These are phyloP conservation scores for Cylindrodendrum hubeiense DNA, from an alignment of 2,329 filamentous ascomycete species.

Conservation along the genomic window DNA sequence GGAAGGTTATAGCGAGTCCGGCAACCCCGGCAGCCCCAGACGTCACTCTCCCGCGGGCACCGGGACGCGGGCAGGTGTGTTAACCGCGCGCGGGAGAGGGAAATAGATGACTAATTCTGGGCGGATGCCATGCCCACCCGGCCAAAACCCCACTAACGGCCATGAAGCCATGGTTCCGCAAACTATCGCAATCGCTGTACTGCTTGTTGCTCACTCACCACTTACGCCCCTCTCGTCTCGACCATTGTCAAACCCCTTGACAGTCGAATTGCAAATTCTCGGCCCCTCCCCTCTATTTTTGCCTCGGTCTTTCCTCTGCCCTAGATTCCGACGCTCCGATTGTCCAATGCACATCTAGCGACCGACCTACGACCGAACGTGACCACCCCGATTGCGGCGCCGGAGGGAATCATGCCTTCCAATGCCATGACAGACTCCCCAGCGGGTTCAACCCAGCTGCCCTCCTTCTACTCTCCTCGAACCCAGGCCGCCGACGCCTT, in stretches of 20 bases:
- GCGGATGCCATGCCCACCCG: conserved; percentile 20
- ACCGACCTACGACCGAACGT: conserved; percentile 19
- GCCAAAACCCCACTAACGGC: conserved; percentile 39
- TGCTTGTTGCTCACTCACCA: conserved; percentile 11
- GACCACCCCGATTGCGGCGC: conserved; percentile 40
- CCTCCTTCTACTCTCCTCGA: conserved; percentile 62
- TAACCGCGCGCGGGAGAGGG: conserved; percentile 35
- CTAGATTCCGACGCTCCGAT: background rate
- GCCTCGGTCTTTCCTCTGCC: background rate
- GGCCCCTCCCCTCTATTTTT: conserved; percentile 3
- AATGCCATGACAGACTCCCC: conserved; percentile 44
- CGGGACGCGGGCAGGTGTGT: background rate
- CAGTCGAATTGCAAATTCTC: conserved; percentile 25
- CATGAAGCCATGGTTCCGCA: conserved; percentile 42
- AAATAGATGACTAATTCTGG: conserved; percentile 40
- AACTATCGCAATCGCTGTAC: conserved; percentile 41
- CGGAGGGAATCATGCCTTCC: conserved; percentile 43
- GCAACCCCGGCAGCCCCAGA: background rate
- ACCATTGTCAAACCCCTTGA: background rate
- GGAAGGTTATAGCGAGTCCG: background rate
- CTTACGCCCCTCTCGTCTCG: background rate
- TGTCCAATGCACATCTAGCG: conserved; percentile 34
- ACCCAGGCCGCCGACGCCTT: conserved; percentile 45
- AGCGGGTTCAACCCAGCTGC: conserved; percentile 53
- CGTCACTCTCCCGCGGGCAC: background rate